These are phyloP conservation scores for Trametes maxima DNA, from an alignment of 768 basidiomycete genomes.

Conservation along the genomic window DNA sequence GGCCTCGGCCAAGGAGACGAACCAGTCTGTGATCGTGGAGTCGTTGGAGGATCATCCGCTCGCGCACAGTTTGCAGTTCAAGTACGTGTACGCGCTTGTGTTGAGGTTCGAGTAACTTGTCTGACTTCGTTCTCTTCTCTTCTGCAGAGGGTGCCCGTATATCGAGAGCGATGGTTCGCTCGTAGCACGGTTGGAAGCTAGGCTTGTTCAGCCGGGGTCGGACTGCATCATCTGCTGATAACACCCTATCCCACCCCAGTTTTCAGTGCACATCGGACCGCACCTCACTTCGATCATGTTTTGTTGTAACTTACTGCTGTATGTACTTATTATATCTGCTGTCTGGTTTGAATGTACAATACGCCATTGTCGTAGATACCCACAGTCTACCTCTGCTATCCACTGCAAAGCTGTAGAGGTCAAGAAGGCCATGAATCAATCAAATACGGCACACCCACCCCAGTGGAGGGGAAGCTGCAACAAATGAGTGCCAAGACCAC, in stretches of 20 bases:
- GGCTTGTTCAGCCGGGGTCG: background rate
- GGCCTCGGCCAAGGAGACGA: background rate
- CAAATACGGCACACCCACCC: too few relatives aligned
- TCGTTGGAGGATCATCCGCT: conserved; percentile 13
- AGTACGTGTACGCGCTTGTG: background rate
- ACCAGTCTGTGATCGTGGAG: conserved; percentile 37
- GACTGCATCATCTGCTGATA: conserved; percentile 9
- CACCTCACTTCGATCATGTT: background rate
- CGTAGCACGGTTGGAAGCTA: conserved; percentile 6
- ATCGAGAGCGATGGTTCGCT: conserved; percentile 13
- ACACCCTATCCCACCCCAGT: too few relatives aligned
- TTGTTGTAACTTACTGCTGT: too few relatives aligned
- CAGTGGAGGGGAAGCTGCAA: too few relatives aligned
- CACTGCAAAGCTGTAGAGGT: too few relatives aligned
- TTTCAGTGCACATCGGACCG: background rate
- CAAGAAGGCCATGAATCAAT: too few relatives aligned
- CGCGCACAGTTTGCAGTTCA: conserved; percentile 16
- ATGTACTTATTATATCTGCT: too few relatives aligned
- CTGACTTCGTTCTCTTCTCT: background rate
- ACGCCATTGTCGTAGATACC: too few relatives aligned
- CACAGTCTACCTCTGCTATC: too few relatives aligned
- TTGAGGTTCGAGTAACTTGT: background rate
- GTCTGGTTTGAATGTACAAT: too few relatives aligned
- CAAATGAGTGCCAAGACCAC: too few relatives aligned
- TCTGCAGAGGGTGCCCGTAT: conserved; percentile 10